A percentile compares a stretch with the other conserved stretches of the same genome.
phyloP scores from a whole-genome alignment of 2,329 filamentous ascomycete species.

The Cladophialophora chaetospira region DNA sequence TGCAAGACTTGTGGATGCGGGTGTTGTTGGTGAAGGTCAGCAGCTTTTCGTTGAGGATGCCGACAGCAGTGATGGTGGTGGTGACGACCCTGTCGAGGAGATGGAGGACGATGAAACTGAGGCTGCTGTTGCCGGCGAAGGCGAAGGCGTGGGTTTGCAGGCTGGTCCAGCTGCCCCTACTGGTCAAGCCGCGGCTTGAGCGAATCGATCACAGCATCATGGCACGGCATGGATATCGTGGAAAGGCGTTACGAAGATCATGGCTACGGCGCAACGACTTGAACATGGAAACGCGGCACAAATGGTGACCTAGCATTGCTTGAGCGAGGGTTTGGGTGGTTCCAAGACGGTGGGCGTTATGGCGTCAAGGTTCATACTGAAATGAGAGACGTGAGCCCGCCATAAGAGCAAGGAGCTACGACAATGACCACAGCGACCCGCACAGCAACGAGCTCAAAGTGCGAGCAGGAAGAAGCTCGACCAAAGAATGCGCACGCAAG shows the following conservation, averaged over 20 bases:
- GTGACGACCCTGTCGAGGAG: slow-evolving; percentile 13
- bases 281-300: not conserved
- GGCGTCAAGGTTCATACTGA: not conserved
- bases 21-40: slow-evolving; percentile 56
- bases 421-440: no score
- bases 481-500: not conserved
- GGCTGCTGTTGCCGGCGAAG: slow-evolving; percentile 1
- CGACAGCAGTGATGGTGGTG: slow-evolving; percentile 30
- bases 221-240: not conserved
- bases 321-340: not conserved
- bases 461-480: not conserved
- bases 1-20: slow-evolving; percentile 66
- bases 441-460: not conserved
- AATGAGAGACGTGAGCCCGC: not conserved
- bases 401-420: no score
- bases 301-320: not conserved
- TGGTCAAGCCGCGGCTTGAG: not conserved
- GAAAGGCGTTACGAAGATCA: not conserved
- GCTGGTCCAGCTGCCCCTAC: not conserved
- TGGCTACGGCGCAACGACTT: not conserved
- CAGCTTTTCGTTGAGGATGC: slow-evolving; percentile 32
- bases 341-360: not conserved
- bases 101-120: slow-evolving; percentile 17
- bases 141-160: slow-evolving; percentile 12
- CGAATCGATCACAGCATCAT: not conserved